These are phyloP conservation scores for Wallacemonas rigidus DNA, from an alignment of 208 protist genomes.

Conservation along the genomic window DNA sequence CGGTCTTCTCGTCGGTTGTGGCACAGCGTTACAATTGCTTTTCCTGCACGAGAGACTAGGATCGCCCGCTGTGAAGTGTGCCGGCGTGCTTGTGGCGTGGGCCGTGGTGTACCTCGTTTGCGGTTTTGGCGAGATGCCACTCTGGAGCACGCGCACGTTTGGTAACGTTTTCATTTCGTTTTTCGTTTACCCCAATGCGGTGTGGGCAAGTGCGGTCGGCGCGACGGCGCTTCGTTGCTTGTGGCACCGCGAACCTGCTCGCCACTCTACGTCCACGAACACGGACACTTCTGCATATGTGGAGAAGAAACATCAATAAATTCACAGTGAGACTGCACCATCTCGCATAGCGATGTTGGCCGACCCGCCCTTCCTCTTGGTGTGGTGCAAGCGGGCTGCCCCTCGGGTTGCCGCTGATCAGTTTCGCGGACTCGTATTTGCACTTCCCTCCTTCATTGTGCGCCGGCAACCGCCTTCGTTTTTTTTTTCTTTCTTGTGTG, in stretches of 20 bases:
- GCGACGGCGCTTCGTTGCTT: slow-evolving; percentile 3
- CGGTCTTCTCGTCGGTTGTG: slow-evolving; percentile 48
- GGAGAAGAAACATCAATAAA: slow-evolving; percentile 8
- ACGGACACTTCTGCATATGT: not conserved
- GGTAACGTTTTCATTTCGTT: slow-evolving; percentile 54
- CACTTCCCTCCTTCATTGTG: too few relatives aligned
- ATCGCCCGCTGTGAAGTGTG: slow-evolving; percentile 14
- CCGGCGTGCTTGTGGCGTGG: slow-evolving; percentile 35
- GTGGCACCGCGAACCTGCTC: not conserved
- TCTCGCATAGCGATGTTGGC: too few relatives aligned
- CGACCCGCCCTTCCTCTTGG: too few relatives aligned
- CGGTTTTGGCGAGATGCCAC: slow-evolving; percentile 24
- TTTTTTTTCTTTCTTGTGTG: too few relatives aligned
- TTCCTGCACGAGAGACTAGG: slow-evolving; percentile 42
- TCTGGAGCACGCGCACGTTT: slow-evolving; percentile 33
- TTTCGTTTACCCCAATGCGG: slow-evolving; percentile 63
- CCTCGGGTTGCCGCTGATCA: too few relatives aligned
- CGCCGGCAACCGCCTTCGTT: too few relatives aligned
- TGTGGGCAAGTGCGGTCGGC: slow-evolving; percentile 42
- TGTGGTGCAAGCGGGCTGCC: too few relatives aligned
- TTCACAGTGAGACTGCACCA: too few relatives aligned
- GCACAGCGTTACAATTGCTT: slow-evolving; percentile 44
- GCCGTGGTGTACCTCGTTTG: slow-evolving; percentile 37
- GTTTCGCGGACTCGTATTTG: too few relatives aligned
- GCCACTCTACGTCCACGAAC: not conserved